Evolutionary conservation across 2,329 filamentous ascomycete species (phyloP), one percentile per base, ranked within the genome.

Genomic region (Cercospora sojina): DNA sequence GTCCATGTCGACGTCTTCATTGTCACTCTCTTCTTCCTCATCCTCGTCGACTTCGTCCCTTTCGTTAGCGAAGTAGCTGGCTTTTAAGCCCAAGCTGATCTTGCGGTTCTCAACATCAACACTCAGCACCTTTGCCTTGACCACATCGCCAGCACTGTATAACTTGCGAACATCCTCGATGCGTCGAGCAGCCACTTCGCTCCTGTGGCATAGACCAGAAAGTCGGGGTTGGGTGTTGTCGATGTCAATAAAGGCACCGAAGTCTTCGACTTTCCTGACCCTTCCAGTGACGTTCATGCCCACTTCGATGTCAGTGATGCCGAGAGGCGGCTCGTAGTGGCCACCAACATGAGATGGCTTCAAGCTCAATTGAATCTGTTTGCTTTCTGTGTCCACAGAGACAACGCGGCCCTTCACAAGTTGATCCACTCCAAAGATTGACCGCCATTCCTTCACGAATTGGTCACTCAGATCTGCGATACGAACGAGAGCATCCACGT

Each of bases 391-490:
- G 72, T 97, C 91, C 27, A 93, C 86, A 2, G 88, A 83, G 56
- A 91, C 87, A 67, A 99, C 84, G 70, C 94, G 92, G 60, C 93
- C 95, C 79, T 90, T 92, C 62, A 99, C 92, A 5, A 99, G 84
- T 79, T 98, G 93, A 74, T 96, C 92, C 57, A 94, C 82, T 74
- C 95, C 89, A 80, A 94, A 97, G 53, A 89, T 84, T 38, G 91
- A 87, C 81, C 97, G 96, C 95, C 95, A 99, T 68, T 98, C 92
- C 79, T 98, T 98, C 74, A 99, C 81, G 77, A 89, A 99, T 7
- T 87, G 86, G 77, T 99, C 95, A 0, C 93, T 97, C 13, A 99
- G 84, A 77, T 98, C 93, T 9, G 90, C 87, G 62, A 98, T 90
- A 72, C 91, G 90, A 57, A 97, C 91, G 74, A 93, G 90, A 0